These are phyloP conservation scores for Acer campestre DNA, from an alignment of 345 rosid species.

Conservation along the genomic window DNA sequence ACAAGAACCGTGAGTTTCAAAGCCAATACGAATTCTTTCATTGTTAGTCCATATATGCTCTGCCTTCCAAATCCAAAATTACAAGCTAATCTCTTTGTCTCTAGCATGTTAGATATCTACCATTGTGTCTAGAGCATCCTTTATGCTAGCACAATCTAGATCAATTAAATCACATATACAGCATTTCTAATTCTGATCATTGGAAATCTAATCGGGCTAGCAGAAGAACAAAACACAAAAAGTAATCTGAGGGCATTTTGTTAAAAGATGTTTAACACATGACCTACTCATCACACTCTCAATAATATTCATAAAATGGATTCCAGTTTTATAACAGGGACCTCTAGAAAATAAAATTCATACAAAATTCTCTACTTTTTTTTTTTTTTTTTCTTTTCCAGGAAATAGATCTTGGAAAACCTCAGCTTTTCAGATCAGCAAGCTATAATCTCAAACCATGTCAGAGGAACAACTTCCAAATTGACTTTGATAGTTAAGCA, in stretches of 20 bases:
- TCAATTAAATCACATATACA: not conserved
- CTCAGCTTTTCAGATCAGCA: not conserved
- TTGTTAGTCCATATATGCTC: not conserved
- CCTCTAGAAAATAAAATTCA: too few species aligned
- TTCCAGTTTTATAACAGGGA: not conserved
- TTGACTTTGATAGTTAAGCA: not conserved
- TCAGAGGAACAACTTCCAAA: not conserved
- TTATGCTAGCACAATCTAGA: not conserved
- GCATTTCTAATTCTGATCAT: not conserved
- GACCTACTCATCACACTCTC: too few species aligned
- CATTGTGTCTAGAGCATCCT: not conserved
- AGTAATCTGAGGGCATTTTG: not conserved
- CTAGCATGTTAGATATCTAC: not conserved
- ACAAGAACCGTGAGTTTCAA: too few species aligned
- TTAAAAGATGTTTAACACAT: not conserved
- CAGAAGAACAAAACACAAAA: not conserved
- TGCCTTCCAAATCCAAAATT: not conserved
- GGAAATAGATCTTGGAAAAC: not conserved
- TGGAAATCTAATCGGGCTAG: too few species aligned
- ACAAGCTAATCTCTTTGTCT: not conserved
- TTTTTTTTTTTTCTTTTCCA: not conserved
- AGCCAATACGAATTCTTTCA: not conserved
- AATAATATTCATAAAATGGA: not conserved
- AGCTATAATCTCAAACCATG: not conserved
- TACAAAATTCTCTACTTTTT: not conserved